Evolutionary conservation across 2,329 filamentous ascomycete species (phyloP).

Genomic region (Monosporascus sp.): DNA sequence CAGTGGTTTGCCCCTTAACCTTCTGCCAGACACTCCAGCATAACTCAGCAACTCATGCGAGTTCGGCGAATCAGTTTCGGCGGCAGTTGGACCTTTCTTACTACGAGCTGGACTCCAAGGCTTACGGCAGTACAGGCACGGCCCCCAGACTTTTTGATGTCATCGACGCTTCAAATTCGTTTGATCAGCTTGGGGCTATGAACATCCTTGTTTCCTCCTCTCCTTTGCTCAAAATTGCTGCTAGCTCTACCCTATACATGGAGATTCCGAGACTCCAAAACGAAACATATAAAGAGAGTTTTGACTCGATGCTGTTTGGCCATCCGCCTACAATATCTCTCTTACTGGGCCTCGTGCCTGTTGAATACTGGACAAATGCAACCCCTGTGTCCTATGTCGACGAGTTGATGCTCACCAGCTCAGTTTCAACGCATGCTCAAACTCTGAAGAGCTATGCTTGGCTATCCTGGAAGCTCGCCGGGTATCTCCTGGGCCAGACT

Average conservation of each 20-base stretch:
- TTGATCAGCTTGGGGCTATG: slow-evolving; percentile 37
- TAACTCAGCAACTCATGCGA: slow-evolving; percentile 21
- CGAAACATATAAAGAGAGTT: slow-evolving; percentile 20
- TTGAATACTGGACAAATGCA: slow-evolving; percentile 47
- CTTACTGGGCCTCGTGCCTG: slow-evolving; percentile 44
- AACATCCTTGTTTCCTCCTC: slow-evolving; percentile 40
- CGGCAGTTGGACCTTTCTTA: slow-evolving; percentile 32
- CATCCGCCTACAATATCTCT: slow-evolving; percentile 41
- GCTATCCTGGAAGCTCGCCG: slow-evolving; percentile 24
- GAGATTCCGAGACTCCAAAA: slow-evolving; percentile 35
- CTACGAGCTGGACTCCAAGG: slow-evolving; percentile 35
- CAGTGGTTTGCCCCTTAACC: slow-evolving; percentile 42
- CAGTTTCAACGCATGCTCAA: slow-evolving; percentile 2
- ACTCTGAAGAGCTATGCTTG: slow-evolving; percentile 16
- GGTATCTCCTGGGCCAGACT: slow-evolving; percentile 7
- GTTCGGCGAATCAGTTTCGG: slow-evolving; percentile 36
- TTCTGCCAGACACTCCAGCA: slow-evolving; percentile 49
- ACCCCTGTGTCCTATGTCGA: slow-evolving; percentile 35
- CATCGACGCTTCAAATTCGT: slow-evolving; percentile 49
- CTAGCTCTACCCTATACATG: slow-evolving; percentile 44
- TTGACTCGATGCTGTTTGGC: slow-evolving; percentile 40
- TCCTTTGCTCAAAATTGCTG: slow-evolving; percentile 39
- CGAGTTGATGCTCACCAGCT: slow-evolving; percentile 29
- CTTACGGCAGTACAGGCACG: slow-evolving; percentile 30
- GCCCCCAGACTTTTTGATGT: slow-evolving; percentile 45